Base-by-base conservation (phyloP, 352 stramenopile species). In the Globisporangium megalacanthum region DNA sequence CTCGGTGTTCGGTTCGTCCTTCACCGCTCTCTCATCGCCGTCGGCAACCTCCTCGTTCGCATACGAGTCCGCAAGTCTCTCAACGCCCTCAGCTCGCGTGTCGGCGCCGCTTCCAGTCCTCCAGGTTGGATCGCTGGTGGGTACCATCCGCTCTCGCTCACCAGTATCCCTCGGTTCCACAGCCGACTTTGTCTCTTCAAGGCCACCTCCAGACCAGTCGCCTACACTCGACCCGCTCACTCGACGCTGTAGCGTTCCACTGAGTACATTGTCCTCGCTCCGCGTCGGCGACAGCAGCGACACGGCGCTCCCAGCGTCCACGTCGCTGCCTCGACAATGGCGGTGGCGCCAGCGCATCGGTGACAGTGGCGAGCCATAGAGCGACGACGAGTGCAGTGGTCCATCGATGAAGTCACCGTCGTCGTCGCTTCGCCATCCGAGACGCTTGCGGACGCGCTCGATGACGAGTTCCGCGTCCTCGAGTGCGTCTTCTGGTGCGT, bases 391-490 rank as follows among this genome's bases (percentile, higher is more conserved):
- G 10, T 0, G 19, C 10, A 17, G 10, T 4, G 17, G 2, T 22
- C 3, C 20, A 5, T 52, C 48, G 6, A 25, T 44, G 22, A 15
- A 25, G 17, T 39, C 33, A n/a, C 52, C 46, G 29, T 39, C 33
- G 19, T 46, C 50, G 20, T 56, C 45, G 46, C 41, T 53, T 39
- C 36, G 48, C 72, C 69, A 79, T 1, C 75, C 75, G 13, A 89
- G 73, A 6, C 79, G 73, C 19, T 66, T 75, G 8, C 77, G 76
- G 20, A 89, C 77, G 5, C 79, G 74, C 48, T 81, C 70, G 54
- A 87, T 87, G 19, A 87, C 79, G 31, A 70, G 46, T 47, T 89
- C 79, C 0, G 79, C 63, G 52, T 85, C 66, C 52, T 85, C 75
- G 31, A 69, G 54, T 20, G 52, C 45, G 6, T 45, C 29, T 2